Evolutionary conservation across 805 yeast genomes (phyloP), one percentile per base, ranked within the genome.

Genomic region (Kurtzmaniella cleridarum): DNA sequence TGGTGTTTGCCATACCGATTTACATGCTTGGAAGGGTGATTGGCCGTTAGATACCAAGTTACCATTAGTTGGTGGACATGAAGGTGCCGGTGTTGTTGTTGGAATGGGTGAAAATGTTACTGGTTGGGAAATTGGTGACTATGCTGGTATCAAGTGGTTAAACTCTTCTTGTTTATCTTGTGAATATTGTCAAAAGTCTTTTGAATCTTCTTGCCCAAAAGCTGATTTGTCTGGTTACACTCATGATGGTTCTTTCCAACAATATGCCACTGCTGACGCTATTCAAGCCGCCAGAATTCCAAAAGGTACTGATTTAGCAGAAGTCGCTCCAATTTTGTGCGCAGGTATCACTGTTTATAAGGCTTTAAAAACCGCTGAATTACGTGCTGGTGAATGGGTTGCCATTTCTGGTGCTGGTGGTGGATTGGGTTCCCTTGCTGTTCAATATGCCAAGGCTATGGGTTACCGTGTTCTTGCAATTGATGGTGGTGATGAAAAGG

Each of bases 381-480:
- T 75, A 42, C 45, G 47, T 35, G 70, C 89, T 16, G 89, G 91
- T 55, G 78, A 83, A 61, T 82, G 83, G 81, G 84, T 81, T 48
- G 77, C 79, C 44, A 69, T 83, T 43, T 78, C 87, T 41, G 90
- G 91, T 67, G 89, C 88, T 45, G 85, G 79, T 61, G 90, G 90
- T 60, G 90, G 91, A 56, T 73, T 83, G 61, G 91, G 90, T 55
- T 69, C 86, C 30, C 64, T 83, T 48, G 88, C 87, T 40, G 69
- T 82, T 51, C 89, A 83, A 66, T 83, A 80, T 64, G 89, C 86
- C 45, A 73, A 63, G 50, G 87, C 86, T 44, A 76, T 81, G 84
- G 91, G 90, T 53, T 69, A 68, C 63, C 59, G 73, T 51, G 85
- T 81, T 34, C 50, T 82, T 28, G 88, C 76, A 49, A 80, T 83